Evolutionary conservation across 257 asterid genomes (phyloP).

Genomic region (Sherardia arvensis): DNA sequence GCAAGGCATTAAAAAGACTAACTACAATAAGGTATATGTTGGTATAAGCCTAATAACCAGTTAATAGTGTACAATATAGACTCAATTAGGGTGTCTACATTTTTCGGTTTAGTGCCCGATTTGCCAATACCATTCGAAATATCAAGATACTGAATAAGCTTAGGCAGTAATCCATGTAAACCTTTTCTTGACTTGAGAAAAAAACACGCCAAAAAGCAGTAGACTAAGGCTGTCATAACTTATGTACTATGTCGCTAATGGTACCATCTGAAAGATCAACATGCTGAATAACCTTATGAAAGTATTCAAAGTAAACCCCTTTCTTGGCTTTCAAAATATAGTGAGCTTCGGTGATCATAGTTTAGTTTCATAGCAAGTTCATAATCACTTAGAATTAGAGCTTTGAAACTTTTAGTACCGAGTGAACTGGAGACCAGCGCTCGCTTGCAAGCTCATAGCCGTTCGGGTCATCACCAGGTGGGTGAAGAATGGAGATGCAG

Average conservation of each 20-base stretch:
- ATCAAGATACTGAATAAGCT: too few relatives aligned
- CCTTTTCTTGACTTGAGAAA: too few relatives aligned
- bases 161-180: too few relatives aligned
- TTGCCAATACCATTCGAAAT: too few relatives aligned
- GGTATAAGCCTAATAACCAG: too few relatives aligned
- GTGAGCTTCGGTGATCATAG: too few relatives aligned
- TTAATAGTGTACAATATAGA: too few relatives aligned
- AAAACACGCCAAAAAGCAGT: too few relatives aligned
- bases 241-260: neutral
- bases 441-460: slow-evolving; percentile 96
- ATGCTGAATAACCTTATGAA: neutral
- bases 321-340: neutral
- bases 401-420: slow-evolving; percentile 35
- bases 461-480: slow-evolving; percentile 97
- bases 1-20: neutral
- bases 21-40: too few relatives aligned
- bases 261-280: neutral
- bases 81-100: too few relatives aligned
- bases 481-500: slow-evolving; percentile 91
- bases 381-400: neutral
- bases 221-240: neutral
- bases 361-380: neutral
- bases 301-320: neutral
- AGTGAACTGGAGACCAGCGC: slow-evolving; percentile 96
- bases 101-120: too few relatives aligned